Percentiles rank a stretch among this genome's conserved stretches.
These are phyloP conservation scores for Austroboletus niveus DNA, from an alignment of 1,284 basidiomycete species.

Conservation along the genomic window DNA sequence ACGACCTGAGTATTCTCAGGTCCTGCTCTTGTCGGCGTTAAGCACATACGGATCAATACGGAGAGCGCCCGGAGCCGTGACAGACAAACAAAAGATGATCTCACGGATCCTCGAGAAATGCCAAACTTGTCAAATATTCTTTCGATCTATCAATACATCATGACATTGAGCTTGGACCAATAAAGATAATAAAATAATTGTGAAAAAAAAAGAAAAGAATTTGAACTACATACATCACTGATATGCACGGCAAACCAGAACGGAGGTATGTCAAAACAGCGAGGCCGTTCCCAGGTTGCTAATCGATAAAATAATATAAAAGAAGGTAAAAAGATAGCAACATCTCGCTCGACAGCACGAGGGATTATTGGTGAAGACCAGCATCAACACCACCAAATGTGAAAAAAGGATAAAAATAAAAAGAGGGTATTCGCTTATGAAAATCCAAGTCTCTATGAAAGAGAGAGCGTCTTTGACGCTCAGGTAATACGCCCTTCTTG, in stretches of 20 bases:
- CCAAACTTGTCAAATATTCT: no score
- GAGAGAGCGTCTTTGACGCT: not conserved
- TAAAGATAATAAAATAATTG: conserved; percentile 4
- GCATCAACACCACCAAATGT: not conserved
- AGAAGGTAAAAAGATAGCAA: conserved; percentile 3
- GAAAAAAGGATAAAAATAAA: not conserved
- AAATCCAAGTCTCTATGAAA: not conserved
- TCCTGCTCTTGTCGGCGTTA: conserved; percentile 15
- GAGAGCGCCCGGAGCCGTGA: not conserved
- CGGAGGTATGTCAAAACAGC: not conserved
- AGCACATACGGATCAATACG: not conserved
- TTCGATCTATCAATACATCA: conserved; percentile 25
- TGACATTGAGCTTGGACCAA: not conserved
- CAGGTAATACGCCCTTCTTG: not conserved
- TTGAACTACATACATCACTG: conserved; percentile 6
- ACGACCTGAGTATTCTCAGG: no score
- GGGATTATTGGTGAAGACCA: conserved; percentile 11
- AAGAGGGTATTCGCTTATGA: conserved; percentile 7
- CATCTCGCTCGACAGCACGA: conserved; percentile 16
- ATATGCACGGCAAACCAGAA: conserved; percentile 22
- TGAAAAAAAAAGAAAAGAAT: not conserved
- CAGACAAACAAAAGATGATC: not conserved
- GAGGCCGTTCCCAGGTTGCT: not conserved
- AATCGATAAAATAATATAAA: not conserved
- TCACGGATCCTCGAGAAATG: not conserved